These are phyloP conservation scores for Ogataea saltuana DNA, from an alignment of 805 yeast genomes.

Conservation along the genomic window DNA sequence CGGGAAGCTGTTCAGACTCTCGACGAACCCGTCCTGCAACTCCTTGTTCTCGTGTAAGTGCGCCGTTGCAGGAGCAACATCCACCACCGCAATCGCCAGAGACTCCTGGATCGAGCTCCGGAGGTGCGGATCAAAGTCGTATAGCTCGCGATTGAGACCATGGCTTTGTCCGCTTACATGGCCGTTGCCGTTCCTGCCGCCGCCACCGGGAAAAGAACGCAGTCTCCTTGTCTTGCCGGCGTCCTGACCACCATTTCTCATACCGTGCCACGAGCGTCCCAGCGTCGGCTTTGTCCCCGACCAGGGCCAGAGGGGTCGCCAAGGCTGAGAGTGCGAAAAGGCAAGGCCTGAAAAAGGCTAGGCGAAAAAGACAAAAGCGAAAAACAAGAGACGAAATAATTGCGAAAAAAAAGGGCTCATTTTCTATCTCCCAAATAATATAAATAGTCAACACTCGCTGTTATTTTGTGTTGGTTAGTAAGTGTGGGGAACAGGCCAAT, in stretches of 20 bases:
- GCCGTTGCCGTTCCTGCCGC: not conserved
- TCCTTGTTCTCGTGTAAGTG: conserved; percentile 20
- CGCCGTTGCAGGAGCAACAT: conserved; percentile 12
- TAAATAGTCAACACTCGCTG: not conserved
- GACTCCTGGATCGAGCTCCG: conserved; percentile 28
- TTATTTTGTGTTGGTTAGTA: not conserved
- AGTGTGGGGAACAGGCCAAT: not conserved
- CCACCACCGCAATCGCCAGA: conserved; percentile 22
- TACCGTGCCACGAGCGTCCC: too few relatives aligned
- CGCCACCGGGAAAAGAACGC: conserved; percentile 11
- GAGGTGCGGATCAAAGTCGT: conserved; percentile 39
- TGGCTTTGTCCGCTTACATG: not conserved
- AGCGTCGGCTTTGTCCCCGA: too few relatives aligned
- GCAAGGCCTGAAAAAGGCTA: not conserved
- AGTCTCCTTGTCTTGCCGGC: conserved; percentile 11
- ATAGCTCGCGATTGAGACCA: conserved; percentile 27
- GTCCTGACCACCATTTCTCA: not conserved
- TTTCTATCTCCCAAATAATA: not conserved
- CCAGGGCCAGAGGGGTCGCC: too few relatives aligned
- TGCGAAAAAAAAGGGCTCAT: not conserved
- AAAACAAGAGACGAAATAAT: not conserved
- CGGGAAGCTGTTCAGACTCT: conserved; percentile 16
- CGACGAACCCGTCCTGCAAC: conserved; percentile 14
- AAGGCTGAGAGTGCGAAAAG: not conserved
- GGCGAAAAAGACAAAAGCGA: not conserved